A percentile compares a stretch with the other conserved stretches of the same genome.
These are phyloP conservation scores for Waltergamsia citrina DNA, from an alignment of 2,329 filamentous ascomycete species.

Conservation along the genomic window DNA sequence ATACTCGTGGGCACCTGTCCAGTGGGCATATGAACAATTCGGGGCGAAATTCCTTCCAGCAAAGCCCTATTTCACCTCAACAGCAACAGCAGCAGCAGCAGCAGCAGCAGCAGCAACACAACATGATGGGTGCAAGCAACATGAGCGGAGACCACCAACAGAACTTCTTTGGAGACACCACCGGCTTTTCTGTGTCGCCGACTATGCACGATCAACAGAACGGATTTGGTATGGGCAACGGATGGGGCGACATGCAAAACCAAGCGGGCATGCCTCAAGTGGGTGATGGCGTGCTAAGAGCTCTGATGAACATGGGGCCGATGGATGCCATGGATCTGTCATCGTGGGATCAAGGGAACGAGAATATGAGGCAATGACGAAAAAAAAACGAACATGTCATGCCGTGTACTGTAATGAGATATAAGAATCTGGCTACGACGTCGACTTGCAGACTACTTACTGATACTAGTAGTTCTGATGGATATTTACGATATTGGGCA, in stretches of 20 bases:
- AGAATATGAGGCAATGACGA: constrained; percentile 4
- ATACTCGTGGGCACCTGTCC: constrained; percentile 9
- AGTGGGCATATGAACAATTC: constrained; percentile 25
- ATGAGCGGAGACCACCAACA: constrained; percentile 1
- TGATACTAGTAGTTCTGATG: too few relatives aligned
- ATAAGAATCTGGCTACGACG: not conserved
- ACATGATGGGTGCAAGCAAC: too few relatives aligned
- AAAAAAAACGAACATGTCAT: constrained; percentile 2
- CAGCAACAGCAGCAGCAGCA: constrained; percentile 25
- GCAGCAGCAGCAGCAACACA: constrained; percentile 7
- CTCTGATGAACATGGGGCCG: constrained; percentile 47
- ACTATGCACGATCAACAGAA: constrained; percentile 5
- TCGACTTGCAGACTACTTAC: too few relatives aligned
- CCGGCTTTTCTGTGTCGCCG: constrained; percentile 1
- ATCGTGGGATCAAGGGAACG: constrained; percentile 4
- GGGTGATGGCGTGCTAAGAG: constrained; percentile 46
- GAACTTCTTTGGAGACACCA: not conserved
- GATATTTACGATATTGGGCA: too few relatives aligned
- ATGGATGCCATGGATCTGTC: constrained; percentile 51
- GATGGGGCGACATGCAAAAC: constrained; percentile 32
- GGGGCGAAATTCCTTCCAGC: constrained; percentile 36
- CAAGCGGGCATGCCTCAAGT: constrained; percentile 39
- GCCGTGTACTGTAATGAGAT: not conserved
- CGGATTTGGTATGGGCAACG: constrained; percentile 30
- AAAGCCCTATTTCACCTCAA: constrained; percentile 38